Percentiles rank a stretch among this genome's conserved stretches.
Conservation (phyloP, 352 stramenopile genomes). For the Phytophthora crassamura region DNA sequence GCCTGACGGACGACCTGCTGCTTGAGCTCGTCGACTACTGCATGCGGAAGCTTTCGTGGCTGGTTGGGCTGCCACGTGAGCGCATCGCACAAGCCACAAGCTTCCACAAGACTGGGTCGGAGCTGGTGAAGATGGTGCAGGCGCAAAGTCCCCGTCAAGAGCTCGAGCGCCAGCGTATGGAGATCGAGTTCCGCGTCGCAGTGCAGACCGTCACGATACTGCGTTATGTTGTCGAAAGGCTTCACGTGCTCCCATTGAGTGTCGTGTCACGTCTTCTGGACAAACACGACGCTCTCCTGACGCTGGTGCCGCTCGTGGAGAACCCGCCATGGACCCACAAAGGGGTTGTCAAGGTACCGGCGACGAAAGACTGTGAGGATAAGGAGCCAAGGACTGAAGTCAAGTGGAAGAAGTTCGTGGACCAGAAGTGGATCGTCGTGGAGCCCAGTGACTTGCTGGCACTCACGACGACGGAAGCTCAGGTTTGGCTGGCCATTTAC, state of each 20-base stretch:
- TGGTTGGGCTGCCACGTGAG: slow-evolving; percentile 72
- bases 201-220: slow-evolving; percentile 91
- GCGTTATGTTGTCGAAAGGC: slow-evolving; percentile 91
- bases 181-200: slow-evolving; percentile 89
- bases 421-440: slow-evolving; percentile 93
- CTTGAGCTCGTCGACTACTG: slow-evolving; percentile 96
- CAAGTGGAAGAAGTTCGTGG: slow-evolving; percentile 93
- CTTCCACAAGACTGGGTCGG: slow-evolving; percentile 77
- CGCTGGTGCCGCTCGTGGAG: slow-evolving; percentile 93
- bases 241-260: slow-evolving; percentile 86
- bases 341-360: slow-evolving; percentile 25
- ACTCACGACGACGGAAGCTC: slow-evolving; percentile 94
- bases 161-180: slow-evolving; percentile 73
- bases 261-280: slow-evolving; percentile 94
- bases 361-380: slow-evolving; percentile 11
- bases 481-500: slow-evolving; percentile 96
- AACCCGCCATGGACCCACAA: slow-evolving; percentile 97
- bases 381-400: slow-evolving; percentile 34
- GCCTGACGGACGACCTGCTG: slow-evolving; percentile 85
- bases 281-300: slow-evolving; percentile 95
- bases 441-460: slow-evolving; percentile 89
- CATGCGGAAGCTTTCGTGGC: slow-evolving; percentile 89
- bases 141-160: slow-evolving; percentile 62
- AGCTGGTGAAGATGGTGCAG: slow-evolving; percentile 72
- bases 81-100: slow-evolving; percentile 60